Percentiles rank a stretch among this genome's conserved stretches.
Evolutionary conservation across 1,139 yeast species (phyloP).

Genomic region (Hemisphaericaspora lyxosophila): DNA sequence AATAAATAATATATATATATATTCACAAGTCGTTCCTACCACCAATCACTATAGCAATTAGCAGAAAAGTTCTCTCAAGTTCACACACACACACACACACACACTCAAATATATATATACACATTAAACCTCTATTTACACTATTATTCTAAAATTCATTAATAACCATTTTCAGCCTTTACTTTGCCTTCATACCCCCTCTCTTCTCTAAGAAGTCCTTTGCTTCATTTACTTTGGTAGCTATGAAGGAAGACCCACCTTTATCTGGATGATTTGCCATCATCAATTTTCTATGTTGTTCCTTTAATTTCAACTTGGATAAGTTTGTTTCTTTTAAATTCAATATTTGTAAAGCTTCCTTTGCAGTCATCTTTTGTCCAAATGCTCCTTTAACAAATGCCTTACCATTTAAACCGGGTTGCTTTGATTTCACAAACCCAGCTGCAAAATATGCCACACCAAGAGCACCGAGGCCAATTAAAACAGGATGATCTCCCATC

Average conservation of each 20-base stretch:
- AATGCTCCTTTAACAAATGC: conserved; percentile 85
- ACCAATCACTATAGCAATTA: too few species aligned
- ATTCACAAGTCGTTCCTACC: too few species aligned
- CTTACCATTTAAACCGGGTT: conserved; percentile 71
- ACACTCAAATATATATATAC: too few species aligned
- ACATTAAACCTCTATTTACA: too few species aligned
- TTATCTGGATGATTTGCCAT: conserved; percentile 98
- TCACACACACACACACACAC: too few species aligned
- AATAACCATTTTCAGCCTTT: too few species aligned
- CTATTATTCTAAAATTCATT: too few species aligned
- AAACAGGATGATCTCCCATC: conserved; percentile 74
- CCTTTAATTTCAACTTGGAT: conserved; percentile 77
- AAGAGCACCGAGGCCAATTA: conserved; percentile 70
- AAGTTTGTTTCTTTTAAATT: conserved; percentile 79
- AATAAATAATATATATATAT: too few species aligned
- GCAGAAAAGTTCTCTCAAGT: too few species aligned
- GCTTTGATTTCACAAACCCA: conserved; percentile 66
- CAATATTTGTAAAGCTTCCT: conserved; percentile 86
- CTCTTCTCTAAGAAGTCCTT: conserved; percentile 89
- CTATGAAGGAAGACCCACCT: conserved; percentile 93
- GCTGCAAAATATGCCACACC: conserved; percentile 65
- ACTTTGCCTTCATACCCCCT: conserved; percentile 56
- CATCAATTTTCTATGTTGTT: conserved; percentile 80
- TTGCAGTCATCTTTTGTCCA: conserved; percentile 84
- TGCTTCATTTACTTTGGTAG: conserved; percentile 96